A percentile compares a stretch with the other conserved stretches of the same genome.
These are phyloP conservation scores for Mariannaea elegans DNA, from an alignment of 2,329 filamentous ascomycete species.

Conservation along the genomic window DNA sequence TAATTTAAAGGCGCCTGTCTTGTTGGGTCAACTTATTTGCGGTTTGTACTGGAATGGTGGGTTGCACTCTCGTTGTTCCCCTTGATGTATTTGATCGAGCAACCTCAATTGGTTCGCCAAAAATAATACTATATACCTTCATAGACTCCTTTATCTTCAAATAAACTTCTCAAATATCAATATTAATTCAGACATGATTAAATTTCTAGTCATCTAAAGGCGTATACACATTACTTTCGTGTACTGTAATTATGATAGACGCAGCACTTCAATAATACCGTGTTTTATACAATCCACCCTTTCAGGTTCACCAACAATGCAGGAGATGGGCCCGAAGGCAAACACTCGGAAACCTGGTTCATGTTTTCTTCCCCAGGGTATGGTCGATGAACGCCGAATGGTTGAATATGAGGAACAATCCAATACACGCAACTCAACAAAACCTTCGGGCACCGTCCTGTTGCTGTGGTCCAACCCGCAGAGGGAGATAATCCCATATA, in stretches of 20 bases:
- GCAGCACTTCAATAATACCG: background rate
- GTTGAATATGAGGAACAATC: background rate
- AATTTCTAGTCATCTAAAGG: background rate
- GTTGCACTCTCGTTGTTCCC: no score
- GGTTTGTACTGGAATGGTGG: no score
- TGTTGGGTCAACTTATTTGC: no score
- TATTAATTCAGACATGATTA: background rate
- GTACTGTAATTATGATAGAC: slow-evolving; percentile 16
- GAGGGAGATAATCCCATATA: background rate
- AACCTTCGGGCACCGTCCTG: background rate
- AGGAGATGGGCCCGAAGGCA: background rate
- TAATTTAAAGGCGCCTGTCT: no score
- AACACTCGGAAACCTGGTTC: background rate
- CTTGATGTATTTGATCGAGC: no score
- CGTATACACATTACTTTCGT: slow-evolving; percentile 17
- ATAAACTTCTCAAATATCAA: background rate
- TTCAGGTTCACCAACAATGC: background rate
- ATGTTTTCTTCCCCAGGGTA: background rate
- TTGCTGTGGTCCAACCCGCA: background rate
- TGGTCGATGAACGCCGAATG: slow-evolving; percentile 2
- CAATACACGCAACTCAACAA: background rate
- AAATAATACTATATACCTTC: no score
- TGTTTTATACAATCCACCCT: background rate
- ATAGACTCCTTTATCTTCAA: no score
- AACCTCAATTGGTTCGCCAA: no score